A percentile compares a stretch with the other conserved stretches of the same genome.
Evolutionary conservation across 1,284 basidiomycete species (phyloP).

Genomic region (Marasmius tenuissimus): DNA sequence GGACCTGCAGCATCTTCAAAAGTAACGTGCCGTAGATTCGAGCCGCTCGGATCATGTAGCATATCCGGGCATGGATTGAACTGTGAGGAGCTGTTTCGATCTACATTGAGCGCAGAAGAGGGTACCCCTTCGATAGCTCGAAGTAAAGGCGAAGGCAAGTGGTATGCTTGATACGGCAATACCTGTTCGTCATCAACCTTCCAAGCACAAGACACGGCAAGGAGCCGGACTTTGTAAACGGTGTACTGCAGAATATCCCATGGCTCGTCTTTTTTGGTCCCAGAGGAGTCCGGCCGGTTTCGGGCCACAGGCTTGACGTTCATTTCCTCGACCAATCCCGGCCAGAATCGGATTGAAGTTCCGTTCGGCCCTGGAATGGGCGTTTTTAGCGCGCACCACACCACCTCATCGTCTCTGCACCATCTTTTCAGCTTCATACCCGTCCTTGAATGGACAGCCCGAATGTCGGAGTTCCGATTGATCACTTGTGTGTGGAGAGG

Average conservation of each 20-base stretch:
- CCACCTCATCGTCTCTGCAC: conserved; percentile 67
- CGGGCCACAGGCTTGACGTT: conserved; percentile 29
- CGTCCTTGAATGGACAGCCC: conserved; percentile 44
- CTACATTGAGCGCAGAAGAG: conserved; percentile 43
- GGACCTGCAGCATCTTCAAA: conserved; percentile 53
- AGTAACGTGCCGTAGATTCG: conserved; percentile 15
- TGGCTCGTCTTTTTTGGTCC: conserved; percentile 14
- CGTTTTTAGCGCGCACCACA: conserved; percentile 66
- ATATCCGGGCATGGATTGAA: conserved; percentile 50
- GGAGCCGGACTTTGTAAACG: conserved; percentile 62
- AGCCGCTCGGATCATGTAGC: neutral
- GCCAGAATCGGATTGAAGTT: conserved; percentile 64
- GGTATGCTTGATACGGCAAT: conserved; percentile 70
- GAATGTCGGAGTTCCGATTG: conserved; percentile 61
- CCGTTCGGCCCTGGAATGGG: conserved; percentile 46
- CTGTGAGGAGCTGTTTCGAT: conserved; percentile 34
- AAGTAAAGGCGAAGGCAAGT: conserved; percentile 50
- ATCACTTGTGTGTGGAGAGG: conserved; percentile 50
- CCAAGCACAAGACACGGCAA: conserved; percentile 51
- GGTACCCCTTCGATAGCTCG: conserved; percentile 45
- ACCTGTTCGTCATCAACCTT: conserved; percentile 52
- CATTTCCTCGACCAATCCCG: conserved; percentile 62
- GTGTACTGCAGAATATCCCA: conserved; percentile 61
- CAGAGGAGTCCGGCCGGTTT: conserved; percentile 25
- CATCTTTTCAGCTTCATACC: conserved; percentile 47